A percentile compares a stretch with the other conserved stretches of the same genome.
phyloP scores from a whole-genome alignment of 2,329 filamentous ascomycete genomes.

The Hymenoscyphus repandus region DNA sequence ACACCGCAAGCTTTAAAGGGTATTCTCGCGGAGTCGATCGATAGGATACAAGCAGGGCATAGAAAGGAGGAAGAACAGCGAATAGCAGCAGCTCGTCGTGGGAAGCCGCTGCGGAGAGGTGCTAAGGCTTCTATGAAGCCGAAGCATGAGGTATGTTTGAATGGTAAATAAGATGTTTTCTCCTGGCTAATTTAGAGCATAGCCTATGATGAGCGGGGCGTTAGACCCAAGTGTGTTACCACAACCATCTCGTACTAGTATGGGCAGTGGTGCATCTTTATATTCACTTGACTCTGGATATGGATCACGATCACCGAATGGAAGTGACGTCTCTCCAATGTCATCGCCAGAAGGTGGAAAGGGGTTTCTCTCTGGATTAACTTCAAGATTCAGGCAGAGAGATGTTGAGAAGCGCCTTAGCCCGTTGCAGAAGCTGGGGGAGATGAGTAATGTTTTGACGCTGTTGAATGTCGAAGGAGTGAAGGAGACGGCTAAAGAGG shows the following conservation, averaged over 20 bases:
- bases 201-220: background rate
- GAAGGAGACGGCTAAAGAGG: background rate
- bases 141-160: constrained; percentile 23
- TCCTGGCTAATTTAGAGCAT: background rate
- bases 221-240: constrained; percentile 1
- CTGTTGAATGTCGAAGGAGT: background rate
- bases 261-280: constrained; percentile 10
- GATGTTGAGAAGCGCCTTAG: background rate
- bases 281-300: constrained; percentile 21
- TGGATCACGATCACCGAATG: constrained; percentile 11
- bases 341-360: background rate
- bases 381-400: background rate
- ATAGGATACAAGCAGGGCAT: constrained; percentile 38
- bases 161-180: background rate
- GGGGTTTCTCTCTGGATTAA: background rate
- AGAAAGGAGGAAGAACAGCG: constrained; percentile 28
- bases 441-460: constrained; percentile 1
- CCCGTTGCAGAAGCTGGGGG: background rate
- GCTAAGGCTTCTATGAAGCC: constrained; percentile 12
- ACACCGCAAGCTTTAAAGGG: constrained; percentile 38
- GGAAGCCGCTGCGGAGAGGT: constrained; percentile 24
- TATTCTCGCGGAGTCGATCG: constrained; percentile 41
- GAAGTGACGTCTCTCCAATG: background rate
- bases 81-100: constrained; percentile 28
- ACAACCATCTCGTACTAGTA: constrained; percentile 9